Evolutionary conservation across 2,329 filamentous ascomycete species (phyloP).

Genomic region (Pyrenochaeta sp.): DNA sequence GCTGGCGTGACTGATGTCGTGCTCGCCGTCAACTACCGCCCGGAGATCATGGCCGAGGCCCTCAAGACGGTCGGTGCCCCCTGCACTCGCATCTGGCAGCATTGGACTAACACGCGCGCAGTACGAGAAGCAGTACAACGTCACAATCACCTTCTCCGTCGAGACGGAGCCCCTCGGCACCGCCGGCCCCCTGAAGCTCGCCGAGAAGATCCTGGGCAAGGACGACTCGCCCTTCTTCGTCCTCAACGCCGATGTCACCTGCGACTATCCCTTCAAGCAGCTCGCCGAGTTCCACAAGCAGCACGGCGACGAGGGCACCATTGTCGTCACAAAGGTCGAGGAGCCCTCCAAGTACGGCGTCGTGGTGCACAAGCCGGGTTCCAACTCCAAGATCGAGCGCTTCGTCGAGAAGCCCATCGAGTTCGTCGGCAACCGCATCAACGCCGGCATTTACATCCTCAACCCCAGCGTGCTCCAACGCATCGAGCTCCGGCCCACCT

Average conservation of each 20-base stretch:
- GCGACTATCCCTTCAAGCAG: conserved; percentile 93
- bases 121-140: conserved; percentile 91
- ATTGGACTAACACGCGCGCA: conserved; percentile 28
- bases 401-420: conserved; percentile 99
- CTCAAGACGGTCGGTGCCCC: conserved; percentile 76
- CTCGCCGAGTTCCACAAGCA: conserved; percentile 89
- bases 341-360: conserved; percentile 99
- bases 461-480: conserved; percentile 89
- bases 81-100: conserved; percentile 1
- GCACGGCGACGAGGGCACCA: conserved; percentile 95
- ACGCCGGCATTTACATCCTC: conserved; percentile 97
- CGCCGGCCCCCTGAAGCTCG: conserved; percentile 92
- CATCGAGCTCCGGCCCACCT: conserved; percentile 95
- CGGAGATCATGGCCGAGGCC: conserved; percentile 95
- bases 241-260: conserved; percentile 97
- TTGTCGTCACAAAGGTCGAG: conserved; percentile 98
- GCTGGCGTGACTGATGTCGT: conserved; percentile 98
- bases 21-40: conserved; percentile 97
- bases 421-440: conserved; percentile 98
- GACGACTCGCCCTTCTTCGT: conserved; percentile 97
- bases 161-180: conserved; percentile 95
- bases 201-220: conserved; percentile 89
- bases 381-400: conserved; percentile 90
- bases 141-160: conserved; percentile 97
- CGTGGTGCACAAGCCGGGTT: conserved; percentile 93